A percentile compares a stretch with the other conserved stretches of the same genome.
Evolutionary conservation across 1,284 basidiomycete genomes (phyloP).

Genomic region (Fereydounia khargensis): DNA sequence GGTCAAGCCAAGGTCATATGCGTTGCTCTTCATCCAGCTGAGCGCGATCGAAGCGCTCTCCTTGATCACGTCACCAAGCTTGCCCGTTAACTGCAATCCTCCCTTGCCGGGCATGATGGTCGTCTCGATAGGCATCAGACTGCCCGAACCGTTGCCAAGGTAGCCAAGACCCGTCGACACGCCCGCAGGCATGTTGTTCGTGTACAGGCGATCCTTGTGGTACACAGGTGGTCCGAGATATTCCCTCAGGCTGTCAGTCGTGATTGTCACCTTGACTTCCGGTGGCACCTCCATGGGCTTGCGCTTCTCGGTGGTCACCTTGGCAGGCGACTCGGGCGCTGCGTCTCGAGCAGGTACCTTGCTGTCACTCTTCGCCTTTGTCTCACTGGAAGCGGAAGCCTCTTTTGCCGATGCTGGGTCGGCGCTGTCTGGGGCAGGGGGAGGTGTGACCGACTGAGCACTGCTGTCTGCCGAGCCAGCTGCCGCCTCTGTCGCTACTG

Average conservation of each 20-base stretch:
- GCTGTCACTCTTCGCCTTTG: constrained; percentile 32
- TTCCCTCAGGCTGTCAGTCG: constrained; percentile 82
- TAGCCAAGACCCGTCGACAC: constrained; percentile 93
- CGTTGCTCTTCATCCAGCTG: constrained; percentile 88
- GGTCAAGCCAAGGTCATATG: constrained; percentile 76
- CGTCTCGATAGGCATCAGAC: constrained; percentile 90
- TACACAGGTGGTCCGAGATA: constrained; percentile 95
- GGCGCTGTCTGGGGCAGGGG: constrained; percentile 1
- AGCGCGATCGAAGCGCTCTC: constrained; percentile 92
- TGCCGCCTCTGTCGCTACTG: neutral
- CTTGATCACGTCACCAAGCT: constrained; percentile 94
- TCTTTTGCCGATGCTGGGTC: constrained; percentile 3
- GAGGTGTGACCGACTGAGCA: constrained; percentile 54
- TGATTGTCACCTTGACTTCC: constrained; percentile 76
- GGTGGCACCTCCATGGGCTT: constrained; percentile 79
- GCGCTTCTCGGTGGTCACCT: constrained; percentile 73
- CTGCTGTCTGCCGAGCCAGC: constrained; percentile 37
- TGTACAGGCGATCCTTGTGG: constrained; percentile 91
- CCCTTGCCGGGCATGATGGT: constrained; percentile 55
- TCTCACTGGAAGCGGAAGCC: constrained; percentile 13
- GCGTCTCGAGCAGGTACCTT: constrained; percentile 34
- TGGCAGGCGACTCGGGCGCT: constrained; percentile 35
- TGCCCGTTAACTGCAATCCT: constrained; percentile 81
- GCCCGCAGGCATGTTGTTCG: constrained; percentile 74
- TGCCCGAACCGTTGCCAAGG: constrained; percentile 90